A percentile compares a stretch with the other conserved stretches of the same genome.
Evolutionary conservation across 495 filamentous ascomycete genomes (phyloP).

Genomic region (Physcia stellaris): DNA sequence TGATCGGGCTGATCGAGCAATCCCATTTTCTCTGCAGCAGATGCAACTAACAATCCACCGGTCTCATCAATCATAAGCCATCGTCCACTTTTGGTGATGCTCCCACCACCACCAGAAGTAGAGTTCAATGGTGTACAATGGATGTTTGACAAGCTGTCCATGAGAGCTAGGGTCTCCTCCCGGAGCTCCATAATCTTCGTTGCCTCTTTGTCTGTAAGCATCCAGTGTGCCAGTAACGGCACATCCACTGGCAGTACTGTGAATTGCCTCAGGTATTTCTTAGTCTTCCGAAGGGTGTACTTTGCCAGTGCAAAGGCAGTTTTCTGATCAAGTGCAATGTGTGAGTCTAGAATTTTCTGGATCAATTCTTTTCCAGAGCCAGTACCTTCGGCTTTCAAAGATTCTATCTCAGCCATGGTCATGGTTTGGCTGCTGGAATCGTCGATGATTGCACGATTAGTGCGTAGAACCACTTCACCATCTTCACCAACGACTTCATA

Average conservation of each 20-base stretch:
- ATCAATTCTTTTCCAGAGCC: constrained; percentile 80
- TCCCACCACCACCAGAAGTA: constrained; percentile 1
- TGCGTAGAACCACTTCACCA: constrained; percentile 54
- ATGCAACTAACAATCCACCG: constrained; percentile 70
- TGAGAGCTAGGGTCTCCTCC: constrained; percentile 69
- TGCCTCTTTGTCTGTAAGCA: constrained; percentile 64
- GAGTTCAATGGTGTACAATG: constrained; percentile 24
- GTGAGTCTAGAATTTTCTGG: constrained; percentile 69
- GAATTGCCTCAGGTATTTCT: constrained; percentile 82
- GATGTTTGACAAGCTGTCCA: constrained; percentile 51
- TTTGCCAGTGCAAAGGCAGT: constrained; percentile 87
- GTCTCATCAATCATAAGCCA: constrained; percentile 90
- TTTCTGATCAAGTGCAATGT: constrained; percentile 82
- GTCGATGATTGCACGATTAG: constrained; percentile 67
- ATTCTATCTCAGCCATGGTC: constrained; percentile 78
- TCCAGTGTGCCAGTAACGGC: constrained; percentile 52
- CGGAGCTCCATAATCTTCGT: constrained; percentile 74
- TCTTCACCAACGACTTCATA: constrained; percentile 37
- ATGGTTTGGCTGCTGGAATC: constrained; percentile 69
- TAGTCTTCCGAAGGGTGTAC: constrained; percentile 85
- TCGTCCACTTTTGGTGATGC: constrained; percentile 42
- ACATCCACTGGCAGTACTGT: constrained; percentile 74
- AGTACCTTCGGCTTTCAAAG: constrained; percentile 64
- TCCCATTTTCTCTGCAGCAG: constrained; percentile 84
- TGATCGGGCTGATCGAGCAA: constrained; percentile 57